Evolutionary conservation across 225 moss, liverwort and hornwort species (phyloP), one percentile per base, ranked within the genome.

Genomic region (Climacium dendroides): DNA sequence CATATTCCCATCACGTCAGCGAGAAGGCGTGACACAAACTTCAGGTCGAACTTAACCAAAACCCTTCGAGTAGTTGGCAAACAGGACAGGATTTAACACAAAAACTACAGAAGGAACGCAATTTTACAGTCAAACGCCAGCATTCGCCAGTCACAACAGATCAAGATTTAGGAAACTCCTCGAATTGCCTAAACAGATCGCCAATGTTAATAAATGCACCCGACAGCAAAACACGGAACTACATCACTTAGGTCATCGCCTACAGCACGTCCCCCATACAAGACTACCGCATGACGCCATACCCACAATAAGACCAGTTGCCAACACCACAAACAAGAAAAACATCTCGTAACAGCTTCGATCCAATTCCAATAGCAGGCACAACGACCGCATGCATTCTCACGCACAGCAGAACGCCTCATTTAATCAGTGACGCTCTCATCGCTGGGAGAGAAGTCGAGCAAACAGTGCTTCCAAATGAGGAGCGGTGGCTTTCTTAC

Each of bases 21-120:
- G 9, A 3, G 5, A 34, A 22, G 13, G 5, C 13, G 18, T 9
- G 2, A 35, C 4, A 3, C 14, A 13, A 74, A 20, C 22, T 11
- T 52, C 5, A 53, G n/a, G 10, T 9, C 2, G 1, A 10, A 19
- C 3, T 7, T 4, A 6, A 73, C 19, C 17, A 1, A 1, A 35
- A 1, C 15, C 9, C 15, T n/a, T n/a, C n/a, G n/a, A n/a, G n/a
- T n/a, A n/a, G n/a, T n/a, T n/a, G n/a, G n/a, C n/a, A n/a, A n/a
- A n/a, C n/a, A n/a, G n/a, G n/a, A n/a, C n/a, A n/a, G n/a, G n/a
- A n/a, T n/a, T 76, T n/a, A n/a, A 7, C 18, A 45, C 6, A 29
- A 3, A 0, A 4, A 32, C 8, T 3, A 8, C 9, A 8, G 1
- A 0, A 6, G 3, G 1, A 2, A 14, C 9, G 9, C 8, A 53